phyloP scores from a whole-genome alignment of 225 moss, liverwort and hornwort genomes.

The Polytrichum commune region DNA sequence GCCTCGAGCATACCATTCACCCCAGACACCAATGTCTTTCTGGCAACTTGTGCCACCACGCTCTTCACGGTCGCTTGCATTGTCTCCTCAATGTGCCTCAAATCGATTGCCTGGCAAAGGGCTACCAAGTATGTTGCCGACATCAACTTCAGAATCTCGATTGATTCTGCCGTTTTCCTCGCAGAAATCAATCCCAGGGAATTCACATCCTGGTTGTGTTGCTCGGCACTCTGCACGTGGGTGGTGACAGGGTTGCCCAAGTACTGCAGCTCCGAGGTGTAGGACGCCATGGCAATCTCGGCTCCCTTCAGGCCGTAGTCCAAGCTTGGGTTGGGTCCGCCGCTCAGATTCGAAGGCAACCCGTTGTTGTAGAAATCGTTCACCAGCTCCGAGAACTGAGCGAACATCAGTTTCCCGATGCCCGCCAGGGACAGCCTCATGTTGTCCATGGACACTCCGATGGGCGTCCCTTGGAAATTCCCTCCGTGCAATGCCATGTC shows the following conservation, averaged over 20 bases:
- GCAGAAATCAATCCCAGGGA: constrained; percentile 46
- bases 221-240: constrained; percentile 57
- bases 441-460: constrained; percentile 51
- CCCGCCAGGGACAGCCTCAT: constrained; percentile 39
- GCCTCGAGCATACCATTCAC: constrained; percentile 28
- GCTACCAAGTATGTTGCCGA: constrained; percentile 42
- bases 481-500: constrained; percentile 41
- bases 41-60: constrained; percentile 36
- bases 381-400: constrained; percentile 52
- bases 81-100: constrained; percentile 49
- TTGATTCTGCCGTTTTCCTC: constrained; percentile 31
- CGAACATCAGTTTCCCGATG: constrained; percentile 54
- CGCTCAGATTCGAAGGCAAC: constrained; percentile 43
- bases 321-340: constrained; percentile 35
- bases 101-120: constrained; percentile 44
- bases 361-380: constrained; percentile 55
- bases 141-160: constrained; percentile 50
- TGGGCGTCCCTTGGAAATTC: constrained; percentile 51
- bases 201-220: constrained; percentile 56
- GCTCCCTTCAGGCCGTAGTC: constrained; percentile 58
- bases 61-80: constrained; percentile 48
- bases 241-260: constrained; percentile 55
- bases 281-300: constrained; percentile 59
- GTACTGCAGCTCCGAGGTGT: constrained; percentile 44
- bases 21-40: constrained; percentile 21